Evolutionary conservation across 2,329 filamentous ascomycete species (phyloP).

Genomic region (Fusarium nanum): DNA sequence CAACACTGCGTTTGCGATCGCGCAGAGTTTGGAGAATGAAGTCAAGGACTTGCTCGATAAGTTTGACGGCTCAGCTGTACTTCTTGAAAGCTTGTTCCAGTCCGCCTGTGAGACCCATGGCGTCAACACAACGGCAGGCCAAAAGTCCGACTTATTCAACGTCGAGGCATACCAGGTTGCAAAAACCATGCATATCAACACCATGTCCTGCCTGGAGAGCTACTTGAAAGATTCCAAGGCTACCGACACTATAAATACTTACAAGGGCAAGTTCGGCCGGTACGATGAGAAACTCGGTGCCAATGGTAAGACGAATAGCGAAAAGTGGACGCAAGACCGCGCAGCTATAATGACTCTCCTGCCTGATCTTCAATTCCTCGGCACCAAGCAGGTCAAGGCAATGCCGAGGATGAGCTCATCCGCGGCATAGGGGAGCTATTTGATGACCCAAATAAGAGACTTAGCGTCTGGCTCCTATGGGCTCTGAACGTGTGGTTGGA

Average conservation of each 20-base stretch:
- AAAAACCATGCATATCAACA: slow-evolving; percentile 1
- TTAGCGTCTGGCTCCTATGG: slow-evolving; percentile 32
- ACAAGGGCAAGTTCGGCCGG: slow-evolving; percentile 38
- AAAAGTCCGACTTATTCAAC: too few relatives aligned
- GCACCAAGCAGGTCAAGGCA: not conserved
- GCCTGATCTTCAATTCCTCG: slow-evolving; percentile 19
- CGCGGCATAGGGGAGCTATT: slow-evolving; percentile 11
- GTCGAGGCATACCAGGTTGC: too few relatives aligned
- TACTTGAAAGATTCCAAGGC: not conserved
- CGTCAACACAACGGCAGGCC: too few relatives aligned
- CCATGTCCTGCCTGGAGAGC: not conserved
- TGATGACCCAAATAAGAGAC: not conserved
- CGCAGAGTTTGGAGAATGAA: slow-evolving; percentile 54
- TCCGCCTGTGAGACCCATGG: not conserved
- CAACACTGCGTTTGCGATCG: slow-evolving; percentile 38
- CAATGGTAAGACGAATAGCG: not conserved
- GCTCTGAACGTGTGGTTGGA: slow-evolving; percentile 36
- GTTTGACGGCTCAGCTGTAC: not conserved
- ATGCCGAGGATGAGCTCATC: slow-evolving; percentile 38
- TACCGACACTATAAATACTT: slow-evolving; percentile 1
- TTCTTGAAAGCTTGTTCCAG: not conserved
- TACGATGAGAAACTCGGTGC: slow-evolving; percentile 26
- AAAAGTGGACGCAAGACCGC: slow-evolving; percentile 29
- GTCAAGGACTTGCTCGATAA: slow-evolving; percentile 53
- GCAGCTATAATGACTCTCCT: slow-evolving; percentile 27